phyloP scores from a whole-genome alignment of 2,329 filamentous ascomycete genomes.

The Neophaeococcomyces mojaviensis region DNA sequence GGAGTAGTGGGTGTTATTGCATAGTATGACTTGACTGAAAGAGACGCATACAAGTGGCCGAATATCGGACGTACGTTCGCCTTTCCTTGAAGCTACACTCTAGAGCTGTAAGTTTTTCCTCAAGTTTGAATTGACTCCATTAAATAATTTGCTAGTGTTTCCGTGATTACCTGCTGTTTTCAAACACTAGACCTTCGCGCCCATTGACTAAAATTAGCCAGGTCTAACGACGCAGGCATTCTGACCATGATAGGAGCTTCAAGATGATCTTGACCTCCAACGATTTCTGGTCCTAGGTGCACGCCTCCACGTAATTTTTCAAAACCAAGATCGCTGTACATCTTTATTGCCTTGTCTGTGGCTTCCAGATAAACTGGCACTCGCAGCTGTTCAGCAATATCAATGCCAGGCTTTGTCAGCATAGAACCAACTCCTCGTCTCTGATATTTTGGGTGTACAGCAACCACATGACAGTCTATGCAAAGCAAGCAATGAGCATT shows the following conservation, averaged over 20 bases:
- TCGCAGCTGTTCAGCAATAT: slow-evolving; percentile 26
- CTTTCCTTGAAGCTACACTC: no score
- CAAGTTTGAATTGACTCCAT: no score
- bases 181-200: no score
- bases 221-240: slow-evolving; percentile 31
- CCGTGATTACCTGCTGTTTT: neutral
- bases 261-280: slow-evolving; percentile 31
- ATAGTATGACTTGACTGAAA: no score
- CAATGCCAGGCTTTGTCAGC: slow-evolving; percentile 34
- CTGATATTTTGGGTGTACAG: slow-evolving; percentile 38
- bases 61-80: no score
- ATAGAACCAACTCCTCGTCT: slow-evolving; percentile 36
- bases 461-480: slow-evolving; percentile 38
- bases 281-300: slow-evolving; percentile 32
- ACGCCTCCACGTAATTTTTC: slow-evolving; percentile 33
- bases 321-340: slow-evolving; percentile 44
- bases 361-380: slow-evolving; percentile 44
- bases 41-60: no score
- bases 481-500: slow-evolving; percentile 2
- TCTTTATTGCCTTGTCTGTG: slow-evolving; percentile 33
- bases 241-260: slow-evolving; percentile 37
- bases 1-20: no score
- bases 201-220: slow-evolving; percentile 33
- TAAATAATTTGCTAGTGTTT: no score
- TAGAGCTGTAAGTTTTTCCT: no score